Percentiles rank a stretch among this genome's conserved stretches.
These are phyloP conservation scores for Phytophthora melonis DNA, from an alignment of 352 stramenopile species.

Conservation along the genomic window DNA sequence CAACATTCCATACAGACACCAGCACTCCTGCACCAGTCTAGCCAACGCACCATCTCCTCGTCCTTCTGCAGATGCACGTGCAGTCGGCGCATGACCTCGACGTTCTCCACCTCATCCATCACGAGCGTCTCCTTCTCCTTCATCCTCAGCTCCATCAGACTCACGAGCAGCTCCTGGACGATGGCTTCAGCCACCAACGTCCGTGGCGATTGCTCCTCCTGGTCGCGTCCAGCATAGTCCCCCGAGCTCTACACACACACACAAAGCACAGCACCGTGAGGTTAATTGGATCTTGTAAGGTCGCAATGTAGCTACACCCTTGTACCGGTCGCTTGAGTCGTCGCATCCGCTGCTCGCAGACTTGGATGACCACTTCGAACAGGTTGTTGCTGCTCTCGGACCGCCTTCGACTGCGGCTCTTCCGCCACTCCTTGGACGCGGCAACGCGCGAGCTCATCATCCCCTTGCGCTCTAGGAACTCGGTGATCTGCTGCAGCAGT, in stretches of 20 bases:
- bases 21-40: background rate
- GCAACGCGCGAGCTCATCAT: slow-evolving; percentile 42
- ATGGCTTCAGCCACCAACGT: slow-evolving; percentile 71
- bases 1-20: background rate
- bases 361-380: slow-evolving; percentile 58
- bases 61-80: slow-evolving; percentile 57
- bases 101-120: slow-evolving; percentile 66
- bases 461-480: slow-evolving; percentile 66
- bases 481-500: slow-evolving; percentile 59
- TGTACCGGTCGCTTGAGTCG: slow-evolving; percentile 40
- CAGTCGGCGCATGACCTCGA: slow-evolving; percentile 63
- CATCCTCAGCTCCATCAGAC: slow-evolving; percentile 58
- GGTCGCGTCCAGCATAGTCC: slow-evolving; percentile 15
- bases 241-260: slow-evolving; percentile 18
- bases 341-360: slow-evolving; percentile 66
- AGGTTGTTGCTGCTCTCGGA: slow-evolving; percentile 44
- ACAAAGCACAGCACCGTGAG: slow-evolving; percentile 6
- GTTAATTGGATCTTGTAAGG: background rate
- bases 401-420: slow-evolving; percentile 30
- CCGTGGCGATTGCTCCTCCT: slow-evolving; percentile 38
- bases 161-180: slow-evolving; percentile 72
- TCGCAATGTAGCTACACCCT: background rate
- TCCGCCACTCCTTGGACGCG: slow-evolving; percentile 39
- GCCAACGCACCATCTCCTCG: slow-evolving; percentile 49
- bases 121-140: slow-evolving; percentile 65